Evolutionary conservation across 2,329 filamentous ascomycete species (phyloP), one percentile per base, ranked within the genome.

Genomic region (Exophiala xenobiotica): DNA sequence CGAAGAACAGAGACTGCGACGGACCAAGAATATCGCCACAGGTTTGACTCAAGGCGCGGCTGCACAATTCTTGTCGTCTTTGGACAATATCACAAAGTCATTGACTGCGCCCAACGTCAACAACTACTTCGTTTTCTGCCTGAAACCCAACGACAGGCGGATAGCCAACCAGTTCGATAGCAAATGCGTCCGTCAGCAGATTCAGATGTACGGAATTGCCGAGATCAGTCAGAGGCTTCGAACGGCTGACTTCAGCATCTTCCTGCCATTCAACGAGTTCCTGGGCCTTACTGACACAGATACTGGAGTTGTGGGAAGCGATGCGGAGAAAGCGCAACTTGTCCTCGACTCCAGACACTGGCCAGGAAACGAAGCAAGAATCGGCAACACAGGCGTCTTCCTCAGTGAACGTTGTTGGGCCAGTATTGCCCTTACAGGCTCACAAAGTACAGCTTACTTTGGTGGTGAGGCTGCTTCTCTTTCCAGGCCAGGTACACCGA

Each of bases 111-210:
- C 86, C 3, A 88, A 90, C 64, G 88, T 90, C 8, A 99, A 99
- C 64, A 82, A 87, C 1, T 99, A 99, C 71, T 97, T 96, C 63
- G 82, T 99, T 38, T 96, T 99, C 71, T 99, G 93, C 65, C 73
- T 99, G 58, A 99, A 99, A 72, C 92, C 93, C 18, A 99, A 99
- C 62, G 93, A 99, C 67, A 82, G 93, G 46, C 85, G 93, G 43
- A 99, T 99, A 60, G 92, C 93, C 56, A 99, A 99, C 62, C 93
- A 99, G 65, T 99, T 97, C 63, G 93, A 99, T 70, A 96, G 90
- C 79, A 97, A 97, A 70, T 99, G 93, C 67, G 93, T 99, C 18
- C 85, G 93, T 3, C 88, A 88, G 8, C 93, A 99, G 67, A 81
- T 99, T 1, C 92, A 97, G 66, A 95, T 90, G 0, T 89, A 97